Conservation (phyloP, 2,329 filamentous ascomycete species). For the Fusarium domesticum region DNA sequence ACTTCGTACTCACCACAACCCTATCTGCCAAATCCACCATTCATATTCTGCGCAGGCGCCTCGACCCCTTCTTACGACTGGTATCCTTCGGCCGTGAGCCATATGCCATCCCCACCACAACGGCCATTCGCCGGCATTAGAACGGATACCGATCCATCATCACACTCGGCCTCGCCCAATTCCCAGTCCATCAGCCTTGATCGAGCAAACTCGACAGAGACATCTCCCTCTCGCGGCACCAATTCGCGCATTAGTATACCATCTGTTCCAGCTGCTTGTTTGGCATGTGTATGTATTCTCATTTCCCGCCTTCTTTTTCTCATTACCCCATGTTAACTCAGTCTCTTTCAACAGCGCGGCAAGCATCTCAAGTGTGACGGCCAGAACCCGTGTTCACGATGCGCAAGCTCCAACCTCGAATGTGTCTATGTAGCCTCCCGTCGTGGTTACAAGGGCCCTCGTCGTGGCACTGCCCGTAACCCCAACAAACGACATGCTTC, state of each 20-base stretch:
- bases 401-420: conserved; percentile 53
- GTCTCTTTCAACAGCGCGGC: conserved; percentile 40
- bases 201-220: conserved; percentile 12
- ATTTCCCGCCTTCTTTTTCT: background rate
- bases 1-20: background rate
- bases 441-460: conserved; percentile 66
- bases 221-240: conserved; percentile 19
- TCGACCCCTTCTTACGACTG: background rate
- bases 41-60: background rate
- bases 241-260: conserved; percentile 32
- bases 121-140: background rate
- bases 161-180: conserved; percentile 26
- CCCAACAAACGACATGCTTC: conserved; percentile 51
- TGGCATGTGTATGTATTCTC: conserved; percentile 49
- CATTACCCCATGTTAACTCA: conserved; percentile 7
- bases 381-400: conserved; percentile 65
- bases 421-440: conserved; percentile 74
- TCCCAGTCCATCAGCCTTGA: conserved; percentile 15
- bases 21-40: background rate
- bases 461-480: conserved; percentile 40
- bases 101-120: background rate
- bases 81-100: background rate
- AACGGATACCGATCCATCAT: conserved; percentile 17
- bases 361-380: conserved; percentile 79
- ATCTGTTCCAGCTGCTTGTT: conserved; percentile 49